Conservation (phyloP, 306 rosid species). For the Aeschynomene evenia region DNA sequence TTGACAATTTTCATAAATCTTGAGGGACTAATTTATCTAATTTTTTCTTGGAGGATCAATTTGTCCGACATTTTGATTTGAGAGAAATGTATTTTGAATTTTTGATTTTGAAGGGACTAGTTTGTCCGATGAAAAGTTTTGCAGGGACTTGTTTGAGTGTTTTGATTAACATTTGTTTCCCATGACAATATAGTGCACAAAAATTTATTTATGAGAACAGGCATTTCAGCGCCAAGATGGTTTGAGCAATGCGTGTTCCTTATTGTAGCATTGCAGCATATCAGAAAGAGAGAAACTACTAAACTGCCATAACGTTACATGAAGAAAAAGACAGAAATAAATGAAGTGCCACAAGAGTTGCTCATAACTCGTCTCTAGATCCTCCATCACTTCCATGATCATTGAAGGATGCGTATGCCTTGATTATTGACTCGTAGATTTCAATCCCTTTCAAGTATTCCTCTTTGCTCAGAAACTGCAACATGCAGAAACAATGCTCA, state of each 20-base stretch:
- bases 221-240: neutral
- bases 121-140: too few species aligned
- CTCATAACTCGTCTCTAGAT: slow-evolving; percentile 72
- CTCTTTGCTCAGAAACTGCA: slow-evolving; percentile 78
- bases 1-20: too few species aligned
- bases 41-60: too few species aligned
- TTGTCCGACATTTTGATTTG: too few species aligned
- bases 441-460: slow-evolving; percentile 84
- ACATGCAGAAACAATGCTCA: neutral
- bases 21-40: too few species aligned
- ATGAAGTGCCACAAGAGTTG: neutral
- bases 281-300: neutral
- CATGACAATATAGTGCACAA: neutral
- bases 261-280: slow-evolving; percentile 15
- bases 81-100: too few species aligned
- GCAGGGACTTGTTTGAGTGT: too few species aligned
- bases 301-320: slow-evolving; percentile 18
- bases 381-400: slow-evolving; percentile 31
- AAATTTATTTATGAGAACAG: slow-evolving; percentile 16
- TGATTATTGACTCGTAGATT: slow-evolving; percentile 65
- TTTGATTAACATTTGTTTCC: neutral
- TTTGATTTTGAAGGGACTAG: too few species aligned
- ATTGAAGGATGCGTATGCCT: slow-evolving; percentile 61
- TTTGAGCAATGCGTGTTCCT: neutral
- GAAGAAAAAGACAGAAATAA: neutral